A percentile compares a stretch with the other conserved stretches of the same genome.
Evolutionary conservation across 2,329 filamentous ascomycete genomes (phyloP).

Genomic region (Arachnomyces sp.): DNA sequence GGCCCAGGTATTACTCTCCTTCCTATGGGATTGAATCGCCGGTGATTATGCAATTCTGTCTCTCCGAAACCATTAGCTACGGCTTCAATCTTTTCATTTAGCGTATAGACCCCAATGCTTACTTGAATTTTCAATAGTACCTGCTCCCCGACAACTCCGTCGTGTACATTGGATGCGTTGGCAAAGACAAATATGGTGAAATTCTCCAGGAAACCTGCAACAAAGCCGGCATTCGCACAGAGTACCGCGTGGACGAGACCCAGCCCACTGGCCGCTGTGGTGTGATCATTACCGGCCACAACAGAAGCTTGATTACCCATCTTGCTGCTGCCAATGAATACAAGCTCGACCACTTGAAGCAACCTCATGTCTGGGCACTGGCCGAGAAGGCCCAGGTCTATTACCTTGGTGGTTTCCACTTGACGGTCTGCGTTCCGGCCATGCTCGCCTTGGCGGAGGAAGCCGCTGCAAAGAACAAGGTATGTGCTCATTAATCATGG

Average conservation of each 20-base stretch:
- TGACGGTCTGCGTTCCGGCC: conserved; percentile 89
- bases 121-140: conserved; percentile 51
- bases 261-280: conserved; percentile 87
- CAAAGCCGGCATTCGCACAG: conserved; percentile 80
- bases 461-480: conserved; percentile 82
- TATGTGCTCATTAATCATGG: too few relatives aligned
- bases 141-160: conserved; percentile 83
- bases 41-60: neutral
- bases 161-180: conserved; percentile 88
- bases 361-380: conserved; percentile 81
- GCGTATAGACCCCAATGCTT: neutral
- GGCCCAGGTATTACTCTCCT: conserved; percentile 54
- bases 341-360: conserved; percentile 86
- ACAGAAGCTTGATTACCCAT: conserved; percentile 91
- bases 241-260: conserved; percentile 85
- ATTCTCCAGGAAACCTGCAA: conserved; percentile 79
- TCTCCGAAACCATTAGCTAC: too few relatives aligned
- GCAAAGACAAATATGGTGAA: conserved; percentile 90
- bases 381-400: conserved; percentile 82
- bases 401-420: conserved; percentile 94
- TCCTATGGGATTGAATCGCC: neutral
- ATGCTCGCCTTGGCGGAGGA: conserved; percentile 85
- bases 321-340: conserved; percentile 96
- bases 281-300: conserved; percentile 92
- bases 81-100: neutral